phyloP scores from a whole-genome alignment of 31 red algal genomes.

The Odonthalia washingtoniensis region DNA sequence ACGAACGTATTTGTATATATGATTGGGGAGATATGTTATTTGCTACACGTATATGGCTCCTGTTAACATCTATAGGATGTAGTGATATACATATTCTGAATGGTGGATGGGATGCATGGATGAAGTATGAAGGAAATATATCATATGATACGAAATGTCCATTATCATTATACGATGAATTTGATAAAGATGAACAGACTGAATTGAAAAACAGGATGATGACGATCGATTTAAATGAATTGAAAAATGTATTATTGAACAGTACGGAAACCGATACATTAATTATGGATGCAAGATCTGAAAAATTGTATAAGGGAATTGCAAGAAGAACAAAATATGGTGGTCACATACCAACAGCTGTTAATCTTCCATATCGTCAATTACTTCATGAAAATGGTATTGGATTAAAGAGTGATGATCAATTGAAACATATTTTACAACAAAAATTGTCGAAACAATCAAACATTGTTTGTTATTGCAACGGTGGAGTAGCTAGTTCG shows the following conservation, averaged over 20 bases:
- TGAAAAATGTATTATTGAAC: background rate
- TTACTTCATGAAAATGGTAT: conserved; percentile 18
- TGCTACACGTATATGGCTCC: conserved; percentile 38
- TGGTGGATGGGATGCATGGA: conserved; percentile 45
- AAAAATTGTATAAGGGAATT: conserved; percentile 10
- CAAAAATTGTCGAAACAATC: background rate
- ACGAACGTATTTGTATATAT: background rate
- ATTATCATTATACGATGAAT: background rate
- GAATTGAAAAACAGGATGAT: no score
- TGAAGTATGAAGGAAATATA: background rate
- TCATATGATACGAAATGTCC: background rate
- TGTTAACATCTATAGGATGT: background rate
- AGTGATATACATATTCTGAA: conserved; percentile 13
- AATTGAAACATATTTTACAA: background rate
- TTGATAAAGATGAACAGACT: background rate
- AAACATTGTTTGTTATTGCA: conserved; percentile 44
- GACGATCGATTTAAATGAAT: background rate
- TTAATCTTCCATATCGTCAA: conserved; percentile 29
- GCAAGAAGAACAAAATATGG: conserved; percentile 2
- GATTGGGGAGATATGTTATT: conserved; percentile 52
- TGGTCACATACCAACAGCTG: conserved; percentile 21
- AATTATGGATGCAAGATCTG: conserved; percentile 36
- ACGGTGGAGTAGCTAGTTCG: conserved; percentile 39
- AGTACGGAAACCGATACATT: background rate
- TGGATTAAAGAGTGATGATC: background rate